Evolutionary conservation across 78 protist species (phyloP).

Genomic region (Neovahlkampfia damariscottae): DNA sequence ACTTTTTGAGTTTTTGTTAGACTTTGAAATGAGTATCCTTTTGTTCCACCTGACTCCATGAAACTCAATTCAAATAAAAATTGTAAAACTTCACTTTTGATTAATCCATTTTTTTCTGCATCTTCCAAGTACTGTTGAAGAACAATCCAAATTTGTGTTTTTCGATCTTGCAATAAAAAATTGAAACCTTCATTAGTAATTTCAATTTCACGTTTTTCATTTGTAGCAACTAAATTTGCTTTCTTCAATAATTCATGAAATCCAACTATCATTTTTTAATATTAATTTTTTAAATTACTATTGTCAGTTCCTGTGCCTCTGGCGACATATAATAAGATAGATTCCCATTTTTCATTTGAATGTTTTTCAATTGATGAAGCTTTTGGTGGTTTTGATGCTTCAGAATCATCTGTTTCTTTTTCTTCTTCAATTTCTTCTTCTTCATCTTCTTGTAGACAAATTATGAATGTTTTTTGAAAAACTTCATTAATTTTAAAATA

Average conservation of each 20-base stretch:
- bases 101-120: neutral
- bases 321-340: neutral
- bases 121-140: neutral
- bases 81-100: neutral
- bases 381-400: neutral
- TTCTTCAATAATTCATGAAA: neutral
- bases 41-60: neutral
- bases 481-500: neutral
- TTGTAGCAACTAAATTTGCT: neutral
- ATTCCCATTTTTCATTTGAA: neutral
- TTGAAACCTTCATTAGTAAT: conserved; percentile 13
- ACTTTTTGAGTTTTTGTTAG: neutral
- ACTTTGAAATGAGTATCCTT: neutral
- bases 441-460: neutral
- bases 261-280: neutral
- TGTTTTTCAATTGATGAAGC: neutral
- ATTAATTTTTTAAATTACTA: neutral
- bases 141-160: conserved; percentile 9
- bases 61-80: conserved; percentile 14
- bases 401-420: neutral
- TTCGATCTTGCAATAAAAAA: conserved; percentile 4
- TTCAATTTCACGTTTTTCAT: neutral
- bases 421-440: neutral
- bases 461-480: neutral
- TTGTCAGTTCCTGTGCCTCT: neutral